Evolutionary conservation across 2,329 filamentous ascomycete species (phyloP), one percentile per base, ranked within the genome.

Genomic region (Cadophora malorum): DNA sequence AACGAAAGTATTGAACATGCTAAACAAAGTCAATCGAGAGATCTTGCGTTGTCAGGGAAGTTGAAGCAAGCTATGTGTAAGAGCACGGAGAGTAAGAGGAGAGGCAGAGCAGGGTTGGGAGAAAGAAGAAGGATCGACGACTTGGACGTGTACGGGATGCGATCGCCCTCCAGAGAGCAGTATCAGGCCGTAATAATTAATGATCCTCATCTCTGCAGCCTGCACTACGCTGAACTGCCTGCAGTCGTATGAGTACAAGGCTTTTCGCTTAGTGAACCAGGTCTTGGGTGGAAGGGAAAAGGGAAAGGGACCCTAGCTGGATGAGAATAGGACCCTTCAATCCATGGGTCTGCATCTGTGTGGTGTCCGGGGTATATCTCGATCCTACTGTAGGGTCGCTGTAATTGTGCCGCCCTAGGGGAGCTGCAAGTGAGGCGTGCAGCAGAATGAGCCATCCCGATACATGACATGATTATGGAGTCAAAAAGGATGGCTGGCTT

Each of bases 391-490:
- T n/a, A 49, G 19, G 45, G 19, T n/a, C 7, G 12, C 21, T 55
- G 50, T 28, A 55, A n/a, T 33, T 33, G 38, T 49, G 41, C 41
- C 28, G 16, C 25, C 25, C 41, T 28, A 16, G 19, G 23, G 12
- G 47, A 28, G 9, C 38, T 63, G 31, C 61, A 63, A 14, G 8
- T 16, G 25, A 16, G 23, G 41, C 58, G 60, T 52, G 50, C 52
- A 64, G 53, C 62, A 55, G 38, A 50, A 53, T 62, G 38, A 59
- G 61, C 45, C 47, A 63, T 41, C 28, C 60, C 60, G 61, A 61
- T 64, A 56, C 35, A 63, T 63, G 65, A 33, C 65, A 66, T 63
- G 65, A 62, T 47, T 14, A 63, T 56, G 55, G 45, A 25, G 47
- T 38, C 21, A 33, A 45, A 14, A 47, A 52, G 28, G 33, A 59